phyloP scores from a whole-genome alignment of 2,329 filamentous ascomycete species.

The Davidsoniella virescens region DNA sequence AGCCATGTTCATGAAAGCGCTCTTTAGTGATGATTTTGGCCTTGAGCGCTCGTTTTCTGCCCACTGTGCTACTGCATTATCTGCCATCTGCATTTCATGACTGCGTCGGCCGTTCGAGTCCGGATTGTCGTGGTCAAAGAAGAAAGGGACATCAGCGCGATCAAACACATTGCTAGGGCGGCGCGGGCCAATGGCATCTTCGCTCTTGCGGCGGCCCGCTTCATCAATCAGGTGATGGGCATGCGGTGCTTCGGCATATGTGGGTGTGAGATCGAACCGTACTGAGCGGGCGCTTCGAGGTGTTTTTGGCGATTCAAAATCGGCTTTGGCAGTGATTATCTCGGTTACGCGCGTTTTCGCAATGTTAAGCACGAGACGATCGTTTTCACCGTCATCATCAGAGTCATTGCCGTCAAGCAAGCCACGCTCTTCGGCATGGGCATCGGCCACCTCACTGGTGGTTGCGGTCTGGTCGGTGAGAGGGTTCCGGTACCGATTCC shows the following conservation, averaged over 20 bases:
- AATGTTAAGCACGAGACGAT: constrained; percentile 9
- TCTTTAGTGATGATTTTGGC: constrained; percentile 70
- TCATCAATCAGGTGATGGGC: constrained; percentile 15
- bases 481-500: constrained; percentile 7
- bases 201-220: constrained; percentile 9
- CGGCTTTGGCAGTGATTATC: constrained; percentile 2
- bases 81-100: constrained; percentile 13
- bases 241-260: constrained; percentile 24
- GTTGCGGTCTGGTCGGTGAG: constrained; percentile 4
- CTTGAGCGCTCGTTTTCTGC: constrained; percentile 40
- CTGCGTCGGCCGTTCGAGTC: constrained; percentile 4
- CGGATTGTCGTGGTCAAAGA: constrained; percentile 10
- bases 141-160: constrained; percentile 10
- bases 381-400: constrained; percentile 12
- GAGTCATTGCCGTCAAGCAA: constrained; percentile 16
- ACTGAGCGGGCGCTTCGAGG: constrained; percentile 56
- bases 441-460: constrained; percentile 10
- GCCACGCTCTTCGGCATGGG: constrained; percentile 16
- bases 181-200: constrained; percentile 8
- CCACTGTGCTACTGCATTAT: constrained; percentile 20
- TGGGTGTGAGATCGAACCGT: constrained; percentile 48
- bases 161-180: constrained; percentile 12
- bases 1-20: constrained; percentile 99
- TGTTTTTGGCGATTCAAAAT: constrained; percentile 22
- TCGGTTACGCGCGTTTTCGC: constrained; percentile 9